These are phyloP conservation scores for Hericium erinaceus DNA, from an alignment of 768 basidiomycete genomes.

Conservation along the genomic window DNA sequence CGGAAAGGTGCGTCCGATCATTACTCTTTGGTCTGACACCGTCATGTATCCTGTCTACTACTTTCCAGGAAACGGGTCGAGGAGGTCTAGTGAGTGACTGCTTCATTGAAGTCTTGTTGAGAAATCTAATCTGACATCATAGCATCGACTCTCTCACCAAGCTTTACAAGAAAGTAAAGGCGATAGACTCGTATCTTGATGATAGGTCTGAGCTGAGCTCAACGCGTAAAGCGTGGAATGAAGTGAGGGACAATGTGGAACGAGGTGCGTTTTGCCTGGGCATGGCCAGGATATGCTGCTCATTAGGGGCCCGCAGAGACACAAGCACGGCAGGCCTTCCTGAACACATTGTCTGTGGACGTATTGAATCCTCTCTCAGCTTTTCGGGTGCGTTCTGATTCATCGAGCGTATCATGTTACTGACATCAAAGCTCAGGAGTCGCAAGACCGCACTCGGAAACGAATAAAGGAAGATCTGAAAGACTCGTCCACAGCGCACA, in stretches of 20 bases:
- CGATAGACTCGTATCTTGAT: constrained; percentile 63
- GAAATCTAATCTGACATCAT: background rate
- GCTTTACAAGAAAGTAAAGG: constrained; percentile 62
- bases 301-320: constrained; percentile 45
- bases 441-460: constrained; percentile 85
- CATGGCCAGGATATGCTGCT: background rate
- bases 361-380: constrained; percentile 60
- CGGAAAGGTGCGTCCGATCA: constrained; percentile 56
- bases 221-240: constrained; percentile 68
- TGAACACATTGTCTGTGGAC: constrained; percentile 58
- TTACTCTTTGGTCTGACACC: constrained; percentile 9
- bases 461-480: constrained; percentile 89
- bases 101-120: too few species aligned
- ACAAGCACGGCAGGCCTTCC: constrained; percentile 73
- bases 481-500: constrained; percentile 64
- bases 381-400: constrained; percentile 43
- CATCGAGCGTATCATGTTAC: background rate
- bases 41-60: constrained; percentile 1
- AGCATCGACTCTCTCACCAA: constrained; percentile 70
- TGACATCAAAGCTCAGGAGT: constrained; percentile 44
- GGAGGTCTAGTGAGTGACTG: constrained; percentile 61
- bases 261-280: constrained; percentile 39
- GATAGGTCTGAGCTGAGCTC: constrained; percentile 59
- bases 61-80: constrained; percentile 66
- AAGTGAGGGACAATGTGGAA: constrained; percentile 79